Base-by-base conservation (phyloP, 768 basidiomycete genomes). In the Crepidotus variabilis region DNA sequence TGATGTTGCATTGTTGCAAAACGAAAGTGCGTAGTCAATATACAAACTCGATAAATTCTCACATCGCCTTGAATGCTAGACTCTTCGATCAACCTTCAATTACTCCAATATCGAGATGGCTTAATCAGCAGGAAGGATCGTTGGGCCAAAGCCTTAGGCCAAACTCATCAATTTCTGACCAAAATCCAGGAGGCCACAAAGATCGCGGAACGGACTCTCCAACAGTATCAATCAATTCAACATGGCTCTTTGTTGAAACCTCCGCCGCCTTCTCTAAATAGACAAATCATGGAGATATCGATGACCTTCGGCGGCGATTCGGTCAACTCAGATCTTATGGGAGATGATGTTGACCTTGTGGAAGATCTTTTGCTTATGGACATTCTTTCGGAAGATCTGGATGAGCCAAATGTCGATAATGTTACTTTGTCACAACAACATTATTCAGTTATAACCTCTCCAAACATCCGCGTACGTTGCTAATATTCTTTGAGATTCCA, bases 1-100 rank as follows among this genome's bases (percentile, higher is more conserved):
- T 0, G 64, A 63, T 36, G 43, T 62, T 14, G 63, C 65, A 0
- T 54, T 68, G 2, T 5, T 46, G 7, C 51, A 24, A 11, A 54
- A 57, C 35, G n/a, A 23, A 6, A 56, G 65, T 65, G 49, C 18
- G 39, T 43, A 45, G 28, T 28, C n/a, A 28, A 28, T 8, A 8
- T 4, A 28, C 3, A 28, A 8, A 28, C 16, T 33, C 21, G 47
- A 21, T 33, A 21, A 21, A 9, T 7, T 20, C 35, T 56, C 48
- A 6, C 6, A 7, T 11, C 11, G 46, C 55, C 18, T 11, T 2
- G 4, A 20, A 43, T 43, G 11, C 13, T 20, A 43, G 13, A 16
- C 13, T 14, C 39, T 11, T 20, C 39, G 11, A 16, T 43, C 39
- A 3, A 43, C 39, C 3, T 43, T 43, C 39, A 43, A 11, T 11